Conservation (phyloP, 2,329 filamentous ascomycete genomes). For the Aspergillus brasiliensis region DNA sequence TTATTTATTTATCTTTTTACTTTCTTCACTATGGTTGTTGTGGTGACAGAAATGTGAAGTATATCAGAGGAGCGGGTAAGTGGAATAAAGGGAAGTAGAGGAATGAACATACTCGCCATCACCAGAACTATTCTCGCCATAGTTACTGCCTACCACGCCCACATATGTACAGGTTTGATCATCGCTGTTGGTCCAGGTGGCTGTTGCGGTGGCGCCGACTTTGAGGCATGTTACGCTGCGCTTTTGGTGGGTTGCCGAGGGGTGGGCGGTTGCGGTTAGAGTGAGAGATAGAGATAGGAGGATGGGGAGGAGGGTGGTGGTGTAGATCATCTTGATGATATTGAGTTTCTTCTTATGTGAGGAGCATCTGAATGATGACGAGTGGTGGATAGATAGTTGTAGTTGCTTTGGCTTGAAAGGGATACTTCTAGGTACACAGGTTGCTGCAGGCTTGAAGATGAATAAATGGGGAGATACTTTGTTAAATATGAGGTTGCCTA, state of each 20-base stretch:
- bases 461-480: too few species aligned
- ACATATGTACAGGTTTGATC: slow-evolving; percentile 15
- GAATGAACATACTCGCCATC: slow-evolving; percentile 13
- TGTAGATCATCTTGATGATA: background rate
- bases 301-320: background rate
- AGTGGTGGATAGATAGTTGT: background rate
- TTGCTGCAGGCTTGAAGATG: too few species aligned
- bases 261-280: background rate
- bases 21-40: too few species aligned
- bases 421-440: too few species aligned
- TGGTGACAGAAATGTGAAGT: too few species aligned
- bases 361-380: background rate
- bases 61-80: too few species aligned
- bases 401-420: too few species aligned
- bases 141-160: slow-evolving; percentile 20
- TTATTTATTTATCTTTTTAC: too few species aligned
- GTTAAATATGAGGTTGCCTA: too few species aligned
- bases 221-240: slow-evolving; percentile 19
- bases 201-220: slow-evolving; percentile 17
- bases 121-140: slow-evolving; percentile 15
- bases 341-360: background rate
- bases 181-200: slow-evolving; percentile 19
- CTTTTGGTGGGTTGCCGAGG: slow-evolving; percentile 3
- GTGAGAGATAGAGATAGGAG: background rate
- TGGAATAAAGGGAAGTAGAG: background rate